Conservation (phyloP, 495 filamentous ascomycete genomes). For the Neurospora sp. region DNA sequence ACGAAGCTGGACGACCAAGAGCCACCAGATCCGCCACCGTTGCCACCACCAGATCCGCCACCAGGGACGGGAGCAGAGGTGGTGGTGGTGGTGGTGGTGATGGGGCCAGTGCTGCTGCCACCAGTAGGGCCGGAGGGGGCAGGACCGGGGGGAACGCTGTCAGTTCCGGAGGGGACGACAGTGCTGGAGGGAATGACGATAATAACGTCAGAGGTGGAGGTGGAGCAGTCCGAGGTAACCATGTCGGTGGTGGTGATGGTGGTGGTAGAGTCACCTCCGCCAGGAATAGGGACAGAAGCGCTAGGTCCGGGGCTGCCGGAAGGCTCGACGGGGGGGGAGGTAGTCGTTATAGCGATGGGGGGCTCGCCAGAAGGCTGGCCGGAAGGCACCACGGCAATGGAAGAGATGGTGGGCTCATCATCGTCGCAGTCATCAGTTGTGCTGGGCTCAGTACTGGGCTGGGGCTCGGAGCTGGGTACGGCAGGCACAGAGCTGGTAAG, state of each 20-base stretch:
- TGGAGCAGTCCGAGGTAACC: not conserved
- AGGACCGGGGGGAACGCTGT: not conserved
- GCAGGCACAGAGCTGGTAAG: not conserved
- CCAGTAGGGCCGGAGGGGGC: not conserved
- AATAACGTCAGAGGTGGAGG: not conserved
- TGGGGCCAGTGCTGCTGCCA: no score
- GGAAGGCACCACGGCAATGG: not conserved
- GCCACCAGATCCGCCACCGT: not conserved
- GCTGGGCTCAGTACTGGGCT: not conserved
- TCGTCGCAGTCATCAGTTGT: not conserved
- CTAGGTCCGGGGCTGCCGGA: not conserved
- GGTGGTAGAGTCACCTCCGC: not conserved
- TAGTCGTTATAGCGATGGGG: not conserved
- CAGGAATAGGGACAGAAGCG: not conserved
- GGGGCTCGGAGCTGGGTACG: not conserved
- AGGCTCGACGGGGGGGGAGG: not conserved
- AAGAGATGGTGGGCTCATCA: not conserved
- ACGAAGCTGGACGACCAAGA: not conserved
- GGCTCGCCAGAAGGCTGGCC: not conserved
- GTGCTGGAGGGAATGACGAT: not conserved
- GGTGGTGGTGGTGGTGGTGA: no score
- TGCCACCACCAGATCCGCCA: not conserved
- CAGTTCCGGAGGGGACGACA: not conserved
- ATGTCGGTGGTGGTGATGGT: not conserved
- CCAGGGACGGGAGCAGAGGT: no score